Base-by-base conservation (phyloP, 805 yeast genomes). In the Allodekkera sacchari region DNA sequence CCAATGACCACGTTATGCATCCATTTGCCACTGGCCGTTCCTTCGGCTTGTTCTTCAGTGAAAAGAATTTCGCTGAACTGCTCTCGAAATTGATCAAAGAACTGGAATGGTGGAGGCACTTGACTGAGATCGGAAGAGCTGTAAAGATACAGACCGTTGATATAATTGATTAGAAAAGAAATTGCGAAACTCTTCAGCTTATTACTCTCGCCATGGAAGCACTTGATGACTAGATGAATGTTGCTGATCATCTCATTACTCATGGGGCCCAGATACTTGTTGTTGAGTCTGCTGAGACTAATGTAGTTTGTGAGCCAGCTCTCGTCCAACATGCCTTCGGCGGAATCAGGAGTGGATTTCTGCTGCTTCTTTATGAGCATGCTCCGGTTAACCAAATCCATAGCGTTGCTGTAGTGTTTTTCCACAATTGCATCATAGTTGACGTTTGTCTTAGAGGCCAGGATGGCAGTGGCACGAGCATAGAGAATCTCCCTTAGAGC, bases 41-140 rank as follows among this genome's bases (percentile, higher is more conserved):
- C 15, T 10, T 28, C 7, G 11, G 11, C 14, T 4, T 23, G n/a
- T 7, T 26, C 31, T 6, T 15, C 19, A 9, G 15, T 17, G 16
- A 41, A 30, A 22, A 35, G 19, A 24, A 39, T 25, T 13, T 19
- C 13, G 21, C 35, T 31, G 34, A 42, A 30, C 16, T 42, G 39
- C 2, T 50, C 38, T 20, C 55, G 53, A 30, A 62, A 47, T 10
- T 52, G 46, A 32, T 53, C 52, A 28, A 53, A 52, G 3, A 55
- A 53, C 23, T 42, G 43, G 36, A 58, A 66, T 4, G 75, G 74
- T 16, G 63, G 55, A 1, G 71, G 69, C 8, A 66, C 32, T 1
- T 47, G 44, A 18, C 35, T 27, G 37, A 56, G 32, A 9, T 56
- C 53, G 4, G 46, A 36, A 13, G 42, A 45, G 3, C 56, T 46